Evolutionary conservation across 441 rosid species (phyloP).

Genomic region (Cnidoscolus chayamansa): DNA sequence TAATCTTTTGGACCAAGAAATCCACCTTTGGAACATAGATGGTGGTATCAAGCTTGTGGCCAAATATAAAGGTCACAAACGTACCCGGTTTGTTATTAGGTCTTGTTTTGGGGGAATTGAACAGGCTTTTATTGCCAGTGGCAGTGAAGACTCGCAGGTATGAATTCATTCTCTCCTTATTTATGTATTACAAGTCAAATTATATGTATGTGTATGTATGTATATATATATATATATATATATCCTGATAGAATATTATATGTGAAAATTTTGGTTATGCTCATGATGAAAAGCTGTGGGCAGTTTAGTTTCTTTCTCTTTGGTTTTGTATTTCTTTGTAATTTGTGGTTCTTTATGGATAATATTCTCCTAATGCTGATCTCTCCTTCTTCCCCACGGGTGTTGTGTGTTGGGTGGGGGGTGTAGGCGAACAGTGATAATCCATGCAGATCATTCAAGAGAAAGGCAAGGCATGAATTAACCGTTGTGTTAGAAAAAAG

Average conservation of each 20-base stretch:
- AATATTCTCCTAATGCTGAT: not conserved
- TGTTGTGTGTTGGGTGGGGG: not conserved
- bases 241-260: not conserved
- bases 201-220: too few relatives aligned
- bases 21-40: conserved; percentile 59
- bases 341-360: not conserved
- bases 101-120: conserved; percentile 69
- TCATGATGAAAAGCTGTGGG: not conserved
- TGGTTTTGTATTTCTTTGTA: not conserved
- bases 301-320: not conserved
- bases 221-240: too few relatives aligned
- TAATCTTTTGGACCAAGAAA: conserved; percentile 59
- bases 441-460: not conserved
- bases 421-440: not conserved
- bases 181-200: too few relatives aligned
- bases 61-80: conserved; percentile 57
- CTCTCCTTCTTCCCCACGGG: not conserved
- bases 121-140: conserved; percentile 64
- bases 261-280: not conserved
- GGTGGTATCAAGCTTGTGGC: conserved; percentile 41
- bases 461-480: not conserved
- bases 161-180: not conserved
- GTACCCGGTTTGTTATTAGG: conserved; percentile 49
- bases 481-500: not conserved
- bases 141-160: conserved; percentile 77